phyloP scores from a whole-genome alignment of 1,284 basidiomycete genomes.

The Apiotrichum siamense region DNA sequence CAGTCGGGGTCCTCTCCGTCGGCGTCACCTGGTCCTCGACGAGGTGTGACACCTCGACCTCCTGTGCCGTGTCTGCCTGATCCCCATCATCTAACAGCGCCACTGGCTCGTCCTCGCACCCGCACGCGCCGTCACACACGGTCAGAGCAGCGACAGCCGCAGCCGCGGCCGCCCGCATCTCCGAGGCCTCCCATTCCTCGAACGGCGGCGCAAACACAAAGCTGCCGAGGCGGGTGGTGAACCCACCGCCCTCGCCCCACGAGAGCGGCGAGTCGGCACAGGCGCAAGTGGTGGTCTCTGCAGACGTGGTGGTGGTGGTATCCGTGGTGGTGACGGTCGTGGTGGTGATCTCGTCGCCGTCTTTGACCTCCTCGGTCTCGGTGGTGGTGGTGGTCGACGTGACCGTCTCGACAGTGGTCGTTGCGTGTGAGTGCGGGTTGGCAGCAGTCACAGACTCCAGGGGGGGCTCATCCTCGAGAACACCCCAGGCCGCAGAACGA shows the following conservation, averaged over 20 bases:
- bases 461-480: not conserved
- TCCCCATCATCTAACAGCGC: not conserved
- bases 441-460: not conserved
- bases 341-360: not conserved
- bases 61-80: not conserved
- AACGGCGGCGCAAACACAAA: slow-evolving; percentile 1
- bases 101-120: not conserved
- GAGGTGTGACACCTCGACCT: not conserved
- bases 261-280: not conserved
- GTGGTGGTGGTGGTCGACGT: not conserved
- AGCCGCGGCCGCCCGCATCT: not conserved
- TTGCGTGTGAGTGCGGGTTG: not conserved
- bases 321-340: not conserved
- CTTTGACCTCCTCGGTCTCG: not conserved
- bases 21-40: not conserved
- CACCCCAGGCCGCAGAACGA: not conserved
- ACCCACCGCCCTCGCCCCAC: not conserved
- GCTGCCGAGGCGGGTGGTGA: not conserved
- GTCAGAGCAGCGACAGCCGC: not conserved
- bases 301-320: not conserved
- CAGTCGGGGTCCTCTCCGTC: not conserved
- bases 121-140: not conserved
- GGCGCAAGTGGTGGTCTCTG: not conserved
- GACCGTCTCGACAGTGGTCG: not conserved
- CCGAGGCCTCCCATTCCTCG: not conserved